Evolutionary conservation across 768 basidiomycete species (phyloP).

Genomic region (Mycena pura): DNA sequence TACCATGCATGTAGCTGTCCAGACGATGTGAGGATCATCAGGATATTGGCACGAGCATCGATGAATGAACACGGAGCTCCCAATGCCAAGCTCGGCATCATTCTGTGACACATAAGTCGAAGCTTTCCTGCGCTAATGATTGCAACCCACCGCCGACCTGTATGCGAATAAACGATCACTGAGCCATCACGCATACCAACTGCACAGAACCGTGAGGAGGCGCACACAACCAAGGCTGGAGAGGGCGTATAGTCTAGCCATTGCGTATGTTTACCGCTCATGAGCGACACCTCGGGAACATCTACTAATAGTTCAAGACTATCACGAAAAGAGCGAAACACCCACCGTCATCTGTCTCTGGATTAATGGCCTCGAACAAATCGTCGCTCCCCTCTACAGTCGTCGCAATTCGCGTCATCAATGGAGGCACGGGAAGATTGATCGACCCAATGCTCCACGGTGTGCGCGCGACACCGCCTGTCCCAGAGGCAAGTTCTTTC

Average conservation of each 20-base stretch:
- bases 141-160: slow-evolving; percentile 75
- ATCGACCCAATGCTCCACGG: slow-evolving; percentile 33
- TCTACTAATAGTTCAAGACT: slow-evolving; percentile 40
- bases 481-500: slow-evolving; percentile 55
- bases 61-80: slow-evolving; percentile 76
- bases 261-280: slow-evolving; percentile 70
- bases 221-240: slow-evolving; percentile 70
- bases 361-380: slow-evolving; percentile 80
- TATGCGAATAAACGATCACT: slow-evolving; percentile 83
- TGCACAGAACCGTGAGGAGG: slow-evolving; percentile 73
- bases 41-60: slow-evolving; percentile 64
- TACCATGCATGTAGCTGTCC: slow-evolving; percentile 84
- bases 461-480: slow-evolving; percentile 25
- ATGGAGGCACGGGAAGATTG: slow-evolving; percentile 60
- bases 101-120: slow-evolving; percentile 47
- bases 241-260: slow-evolving; percentile 91
- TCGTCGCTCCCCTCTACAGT: slow-evolving; percentile 73
- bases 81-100: slow-evolving; percentile 79
- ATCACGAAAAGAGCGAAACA: slow-evolving; percentile 22
- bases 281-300: slow-evolving; percentile 71
- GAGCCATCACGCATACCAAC: slow-evolving; percentile 80
- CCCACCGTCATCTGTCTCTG: slow-evolving; percentile 64
- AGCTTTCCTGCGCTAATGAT: not conserved
- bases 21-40: slow-evolving; percentile 75
- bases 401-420: slow-evolving; percentile 65